Base-by-base conservation (phyloP, 495 filamentous ascomycete genomes). In the Annulohypoxylon nitens region DNA sequence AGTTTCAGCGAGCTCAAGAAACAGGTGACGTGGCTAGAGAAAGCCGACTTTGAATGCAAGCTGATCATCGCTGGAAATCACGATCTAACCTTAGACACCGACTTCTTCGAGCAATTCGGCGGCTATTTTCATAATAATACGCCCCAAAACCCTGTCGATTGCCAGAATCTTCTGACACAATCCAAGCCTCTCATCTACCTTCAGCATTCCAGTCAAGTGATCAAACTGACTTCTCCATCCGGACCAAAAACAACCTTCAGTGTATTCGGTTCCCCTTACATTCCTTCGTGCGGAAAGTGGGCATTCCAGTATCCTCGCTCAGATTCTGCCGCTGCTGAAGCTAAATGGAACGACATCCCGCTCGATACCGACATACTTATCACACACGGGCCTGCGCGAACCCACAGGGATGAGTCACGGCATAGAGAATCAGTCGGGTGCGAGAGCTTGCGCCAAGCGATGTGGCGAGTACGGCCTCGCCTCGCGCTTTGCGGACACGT, bases 401-500 rank as follows among this genome's bases (percentile, higher is more conserved):
- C 86, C 48, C 94, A 98, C 76, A 88, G 91, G 30, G 96, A 98
- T 75, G 78, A 89, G 26, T 84, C 87, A 1, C 90, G 86, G 81
- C 36, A 76, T 47, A 69, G 77, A 14, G 59, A 71, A 48, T 45
- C 78, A 18, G 50, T 69, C 33, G 96, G 95, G 14, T 97, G 94
- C 74, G 88, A 92, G 37, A 88, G 83, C 36, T 86, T 98, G 9
- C 84, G 91, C 4, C 81, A 86, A 53, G 88, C 92, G 54, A 74
- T 93, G 34, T 93, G 92, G 88, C 85, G 90, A 16, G 88, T 97
- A 3, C 88, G 91, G n/a, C 96, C 95, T 11, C 82, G 82, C 16
- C 81, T 98, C 6, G 94, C 97, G 77, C 88, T 98, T 48, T 97
- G 93, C 76, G 96, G 95, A 1, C 96, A 98, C 80, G 85, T 97